Percentiles rank a stretch among this genome's conserved stretches.
Evolutionary conservation across 441 rosid genomes (phyloP).

Genomic region (Jatropha multifida): DNA sequence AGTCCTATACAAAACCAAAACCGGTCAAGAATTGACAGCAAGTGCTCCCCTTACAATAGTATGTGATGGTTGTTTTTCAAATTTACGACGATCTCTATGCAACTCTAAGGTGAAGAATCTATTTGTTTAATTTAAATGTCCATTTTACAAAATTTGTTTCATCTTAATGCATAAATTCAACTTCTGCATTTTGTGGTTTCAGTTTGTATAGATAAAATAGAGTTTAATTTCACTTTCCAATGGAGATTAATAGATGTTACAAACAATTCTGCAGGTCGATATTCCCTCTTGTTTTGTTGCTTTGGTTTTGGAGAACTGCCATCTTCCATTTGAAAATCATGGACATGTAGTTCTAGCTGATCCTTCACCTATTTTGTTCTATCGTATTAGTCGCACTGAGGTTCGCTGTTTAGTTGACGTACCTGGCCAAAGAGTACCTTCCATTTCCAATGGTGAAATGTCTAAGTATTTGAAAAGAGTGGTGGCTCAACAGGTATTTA

Average conservation of each 20-base stretch:
- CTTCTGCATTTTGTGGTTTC: background rate
- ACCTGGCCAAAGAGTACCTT: too few relatives aligned
- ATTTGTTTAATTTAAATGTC: background rate
- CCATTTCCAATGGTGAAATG: too few relatives aligned
- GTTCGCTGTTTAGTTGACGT: too few relatives aligned
- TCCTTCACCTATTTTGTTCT: too few relatives aligned
- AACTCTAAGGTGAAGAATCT: conserved; percentile 45
- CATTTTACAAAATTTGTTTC: too few relatives aligned
- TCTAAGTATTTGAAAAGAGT: too few relatives aligned
- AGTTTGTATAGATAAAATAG: too few relatives aligned
- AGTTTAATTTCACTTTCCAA: background rate
- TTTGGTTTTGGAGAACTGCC: conserved; percentile 26
- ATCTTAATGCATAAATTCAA: background rate
- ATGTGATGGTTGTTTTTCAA: conserved; percentile 73
- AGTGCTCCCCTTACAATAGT: conserved; percentile 61
- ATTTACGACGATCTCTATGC: conserved; percentile 65
- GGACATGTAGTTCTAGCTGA: too few relatives aligned
- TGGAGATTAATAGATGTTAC: background rate
- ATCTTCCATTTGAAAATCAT: conserved; percentile 27
- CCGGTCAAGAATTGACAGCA: conserved; percentile 47
- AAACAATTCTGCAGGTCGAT: conserved; percentile 16
- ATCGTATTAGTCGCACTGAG: too few relatives aligned
- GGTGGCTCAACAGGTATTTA: conserved; percentile 9
- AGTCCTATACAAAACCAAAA: conserved; percentile 56
- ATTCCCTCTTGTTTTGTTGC: conserved; percentile 32